A percentile compares a stretch with the other conserved stretches of the same genome.
Evolutionary conservation across 306 rosid genomes (phyloP).

Genomic region (Dalbergia cochinchinensis): DNA sequence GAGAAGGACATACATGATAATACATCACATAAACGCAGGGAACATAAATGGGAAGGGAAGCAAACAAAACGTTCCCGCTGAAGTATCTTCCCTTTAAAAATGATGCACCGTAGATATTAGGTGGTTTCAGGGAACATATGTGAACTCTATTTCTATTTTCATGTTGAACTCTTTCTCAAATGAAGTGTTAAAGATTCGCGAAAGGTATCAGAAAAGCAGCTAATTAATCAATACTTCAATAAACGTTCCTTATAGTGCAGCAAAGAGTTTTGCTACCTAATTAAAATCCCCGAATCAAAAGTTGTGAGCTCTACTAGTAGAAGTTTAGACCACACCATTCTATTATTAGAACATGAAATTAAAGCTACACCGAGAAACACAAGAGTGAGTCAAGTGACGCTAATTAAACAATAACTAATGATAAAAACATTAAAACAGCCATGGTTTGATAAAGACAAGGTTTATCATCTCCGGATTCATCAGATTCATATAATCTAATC

Average conservation of each 20-base stretch:
- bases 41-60: not conserved
- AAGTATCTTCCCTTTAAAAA: no score
- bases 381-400: not conserved
- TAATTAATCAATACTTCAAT: not conserved
- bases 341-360: not conserved
- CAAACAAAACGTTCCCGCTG: no score
- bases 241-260: not conserved
- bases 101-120: no score
- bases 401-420: not conserved
- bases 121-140: not conserved
- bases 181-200: not conserved
- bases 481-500: not conserved
- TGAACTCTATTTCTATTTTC: not conserved
- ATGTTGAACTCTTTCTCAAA: not conserved
- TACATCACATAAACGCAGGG: not conserved
- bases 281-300: not conserved
- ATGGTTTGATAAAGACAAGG: not conserved
- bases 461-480: not conserved
- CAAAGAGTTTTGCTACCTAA: not conserved
- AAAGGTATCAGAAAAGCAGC: slow-evolving; percentile 5
- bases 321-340: no score
- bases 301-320: no score
- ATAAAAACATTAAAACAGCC: not conserved
- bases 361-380: not conserved
- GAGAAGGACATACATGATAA: not conserved